These are phyloP conservation scores for Oryza coarctata DNA, from an alignment of 176 grass and related monocot species.

Conservation along the genomic window DNA sequence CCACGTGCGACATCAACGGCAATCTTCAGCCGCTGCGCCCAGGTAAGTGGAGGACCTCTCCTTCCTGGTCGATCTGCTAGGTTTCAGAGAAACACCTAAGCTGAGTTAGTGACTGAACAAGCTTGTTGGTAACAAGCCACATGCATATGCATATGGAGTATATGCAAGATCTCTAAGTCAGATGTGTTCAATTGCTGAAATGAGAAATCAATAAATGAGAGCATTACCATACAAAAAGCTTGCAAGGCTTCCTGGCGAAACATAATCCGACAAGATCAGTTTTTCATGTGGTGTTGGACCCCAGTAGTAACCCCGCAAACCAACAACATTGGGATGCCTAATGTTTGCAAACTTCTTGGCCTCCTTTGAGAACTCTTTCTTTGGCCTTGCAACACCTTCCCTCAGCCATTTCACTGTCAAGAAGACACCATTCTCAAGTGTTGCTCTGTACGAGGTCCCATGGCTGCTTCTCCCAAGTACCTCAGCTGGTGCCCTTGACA, in stretches of 20 bases:
- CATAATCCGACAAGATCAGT: conserved; percentile 88
- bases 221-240: conserved; percentile 92
- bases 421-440: conserved; percentile 88
- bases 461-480: conserved; percentile 97
- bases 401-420: conserved; percentile 96
- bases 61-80: conserved; percentile 72
- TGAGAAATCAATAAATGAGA: not conserved
- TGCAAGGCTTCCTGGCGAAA: conserved; percentile 84
- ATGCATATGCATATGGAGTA: not conserved
- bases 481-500: conserved; percentile 88
- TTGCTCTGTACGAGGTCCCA: conserved; percentile 91
- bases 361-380: conserved; percentile 94
- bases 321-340: conserved; percentile 90
- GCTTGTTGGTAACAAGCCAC: not conserved
- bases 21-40: conserved; percentile 88
- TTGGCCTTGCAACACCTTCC: conserved; percentile 90
- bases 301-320: conserved; percentile 95
- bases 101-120: conserved; percentile 5
- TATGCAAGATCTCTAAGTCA: not conserved
- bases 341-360: conserved; percentile 98
- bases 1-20: conserved; percentile 77
- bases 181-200: conserved; percentile 12
- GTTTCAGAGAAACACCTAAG: not conserved
- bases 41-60: conserved; percentile 84
- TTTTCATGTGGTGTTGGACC: conserved; percentile 97